Conservation (phyloP, 2,329 filamentous ascomycete species). For the Claviceps paspali region DNA sequence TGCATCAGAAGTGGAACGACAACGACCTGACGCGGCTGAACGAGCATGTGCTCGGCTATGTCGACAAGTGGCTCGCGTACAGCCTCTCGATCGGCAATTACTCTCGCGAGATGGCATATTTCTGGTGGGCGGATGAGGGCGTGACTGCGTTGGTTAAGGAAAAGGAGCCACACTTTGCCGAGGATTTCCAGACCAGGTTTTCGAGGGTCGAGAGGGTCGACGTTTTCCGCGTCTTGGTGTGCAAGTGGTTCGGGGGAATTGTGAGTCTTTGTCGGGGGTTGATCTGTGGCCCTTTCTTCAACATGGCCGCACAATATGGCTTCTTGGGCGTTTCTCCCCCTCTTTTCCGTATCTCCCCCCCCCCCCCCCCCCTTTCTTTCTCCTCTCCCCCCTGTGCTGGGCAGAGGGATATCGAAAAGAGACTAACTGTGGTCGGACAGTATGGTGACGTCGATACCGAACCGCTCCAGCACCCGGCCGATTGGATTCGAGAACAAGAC, state of each 20-base stretch:
- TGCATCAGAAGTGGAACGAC: conserved; percentile 11
- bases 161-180: conserved; percentile 8
- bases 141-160: conserved; percentile 9
- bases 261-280: conserved; percentile 9
- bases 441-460: conserved; percentile 13
- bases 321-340: no score
- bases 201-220: conserved; percentile 11
- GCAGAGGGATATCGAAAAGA: neutral
- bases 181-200: conserved; percentile 8
- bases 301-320: no score
- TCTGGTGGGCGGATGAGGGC: conserved; percentile 12
- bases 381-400: neutral
- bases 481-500: conserved; percentile 10
- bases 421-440: neutral
- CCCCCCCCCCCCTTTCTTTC: neutral
- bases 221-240: conserved; percentile 11
- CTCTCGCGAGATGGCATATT: conserved; percentile 11
- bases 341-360: no score
- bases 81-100: conserved; percentile 2
- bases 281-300: no score
- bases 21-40: conserved; percentile 9
- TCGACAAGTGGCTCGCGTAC: conserved; percentile 11
- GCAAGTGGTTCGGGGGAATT: conserved; percentile 12
- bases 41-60: conserved; percentile 8
- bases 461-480: conserved; percentile 10